Conservation (phyloP, 108 stramenopile species). For the Skeletonema grethae region DNA sequence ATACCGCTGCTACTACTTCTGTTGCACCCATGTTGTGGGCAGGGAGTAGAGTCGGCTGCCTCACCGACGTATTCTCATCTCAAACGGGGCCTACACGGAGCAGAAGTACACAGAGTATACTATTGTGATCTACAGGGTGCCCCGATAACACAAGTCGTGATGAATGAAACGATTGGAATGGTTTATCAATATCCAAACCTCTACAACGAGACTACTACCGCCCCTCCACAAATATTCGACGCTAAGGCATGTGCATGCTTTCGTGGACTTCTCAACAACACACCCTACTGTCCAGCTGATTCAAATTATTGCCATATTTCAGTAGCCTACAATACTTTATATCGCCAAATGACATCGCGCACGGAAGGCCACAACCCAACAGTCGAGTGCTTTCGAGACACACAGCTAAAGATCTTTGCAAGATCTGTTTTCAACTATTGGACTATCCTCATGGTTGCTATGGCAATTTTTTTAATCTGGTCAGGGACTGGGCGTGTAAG, state of each 20-base stretch:
- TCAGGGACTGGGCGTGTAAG: neutral
- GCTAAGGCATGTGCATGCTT: neutral
- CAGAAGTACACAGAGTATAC: neutral
- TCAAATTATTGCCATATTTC: neutral
- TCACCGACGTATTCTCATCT: neutral
- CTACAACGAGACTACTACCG: neutral
- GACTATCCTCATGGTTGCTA: neutral
- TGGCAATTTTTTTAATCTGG: neutral
- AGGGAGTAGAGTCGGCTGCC: neutral
- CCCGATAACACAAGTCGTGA: neutral
- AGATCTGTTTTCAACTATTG: slow-evolving; percentile 6
- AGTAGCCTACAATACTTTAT: neutral
- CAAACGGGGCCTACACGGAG: neutral
- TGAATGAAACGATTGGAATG: neutral
- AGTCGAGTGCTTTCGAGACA: neutral
- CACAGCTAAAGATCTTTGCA: neutral
- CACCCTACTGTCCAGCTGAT: neutral
- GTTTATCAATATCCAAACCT: neutral
- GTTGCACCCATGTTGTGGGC: neutral
- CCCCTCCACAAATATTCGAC: neutral
- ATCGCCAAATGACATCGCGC: neutral
- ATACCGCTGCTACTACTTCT: neutral
- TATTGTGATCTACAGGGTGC: neutral
- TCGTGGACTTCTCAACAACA: neutral
- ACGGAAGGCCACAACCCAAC: neutral